Base-by-base conservation (phyloP, 768 basidiomycete genomes). In the Lentinus brumalis region DNA sequence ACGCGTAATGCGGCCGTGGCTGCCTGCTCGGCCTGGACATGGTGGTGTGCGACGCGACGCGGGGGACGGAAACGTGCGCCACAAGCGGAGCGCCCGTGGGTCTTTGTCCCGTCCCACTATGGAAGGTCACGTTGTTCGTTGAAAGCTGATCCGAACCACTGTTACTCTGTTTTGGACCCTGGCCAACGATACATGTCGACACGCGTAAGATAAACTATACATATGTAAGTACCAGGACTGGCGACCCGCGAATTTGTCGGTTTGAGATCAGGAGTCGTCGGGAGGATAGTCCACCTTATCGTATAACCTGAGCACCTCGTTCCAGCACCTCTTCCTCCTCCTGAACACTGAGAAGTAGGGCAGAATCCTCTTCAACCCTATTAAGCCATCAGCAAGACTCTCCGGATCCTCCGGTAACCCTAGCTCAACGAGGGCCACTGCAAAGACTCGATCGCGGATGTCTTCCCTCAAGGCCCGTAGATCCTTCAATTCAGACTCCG, bases 21-120 rank as follows among this genome's bases (percentile, higher is more conserved):
- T 42, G 53, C 18, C 38, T 47, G 49, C 40, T 14, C 11, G 53
- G 40, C 29, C 49, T 53, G 45, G 62, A 63, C 62, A 63, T 63
- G 29, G 57, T 54, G 44, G 18, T 32, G 21, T 32, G 52, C 45
- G 52, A 44, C 61, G 61, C 57, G 53, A 30, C n/a, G 56, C 5
- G 32, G 29, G 41, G 16, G 57, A 42, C 47, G 55, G 31, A 14
- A 50, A 47, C 50, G 60, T 42, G 53, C 26, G 12, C 18, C 51
- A 53, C 2, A 18, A 29, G 18, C 18, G 46, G 46, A 49, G 46
- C 46, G 46, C 46, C 26, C 46, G 50, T 52, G 2, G 30, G 9
- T 18, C 50, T 21, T 5, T 52, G n/a, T 16, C 12, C 38, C 44
- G 8, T 45, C 44, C 7, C 7, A 11, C 11, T 35, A 35, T 11